Evolutionary conservation across 305 asterid species (phyloP).

Genomic region (Galium porrigens): DNA sequence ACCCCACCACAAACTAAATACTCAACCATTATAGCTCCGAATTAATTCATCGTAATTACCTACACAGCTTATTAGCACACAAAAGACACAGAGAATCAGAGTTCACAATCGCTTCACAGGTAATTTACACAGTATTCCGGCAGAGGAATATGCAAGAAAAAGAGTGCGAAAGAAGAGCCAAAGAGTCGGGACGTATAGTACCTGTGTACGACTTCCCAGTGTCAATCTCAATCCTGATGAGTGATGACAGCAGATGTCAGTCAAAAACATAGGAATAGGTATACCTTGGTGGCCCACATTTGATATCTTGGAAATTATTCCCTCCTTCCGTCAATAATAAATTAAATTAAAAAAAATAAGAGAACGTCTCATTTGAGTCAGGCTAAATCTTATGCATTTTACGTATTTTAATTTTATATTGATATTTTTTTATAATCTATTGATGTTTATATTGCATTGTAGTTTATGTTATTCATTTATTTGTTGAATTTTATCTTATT

Average conservation of each 20-base stretch:
- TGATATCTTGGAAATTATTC: too few relatives aligned
- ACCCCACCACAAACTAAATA: not conserved
- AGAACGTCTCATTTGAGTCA: too few relatives aligned
- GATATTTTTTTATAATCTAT: too few relatives aligned
- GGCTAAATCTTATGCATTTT: too few relatives aligned
- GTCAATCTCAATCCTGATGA: not conserved
- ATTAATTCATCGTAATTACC: not conserved
- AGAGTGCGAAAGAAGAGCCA: not conserved
- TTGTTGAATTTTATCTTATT: too few relatives aligned
- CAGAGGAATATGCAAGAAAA: not conserved
- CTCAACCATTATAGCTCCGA: not conserved
- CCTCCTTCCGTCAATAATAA: too few relatives aligned
- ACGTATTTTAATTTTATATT: too few relatives aligned
- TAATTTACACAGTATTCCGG: not conserved
- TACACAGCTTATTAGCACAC: not conserved
- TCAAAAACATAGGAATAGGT: too few relatives aligned
- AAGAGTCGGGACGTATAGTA: not conserved
- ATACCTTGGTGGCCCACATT: too few relatives aligned
- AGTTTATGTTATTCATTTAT: too few relatives aligned
- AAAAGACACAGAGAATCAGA: not conserved
- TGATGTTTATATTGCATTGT: too few relatives aligned
- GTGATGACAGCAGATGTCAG: not conserved
- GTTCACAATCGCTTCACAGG: not conserved
- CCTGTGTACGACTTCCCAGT: not conserved
- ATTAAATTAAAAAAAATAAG: too few relatives aligned